These are phyloP conservation scores for Penicillium roqueforti DNA, from an alignment of 495 filamentous ascomycete species.

Conservation along the genomic window DNA sequence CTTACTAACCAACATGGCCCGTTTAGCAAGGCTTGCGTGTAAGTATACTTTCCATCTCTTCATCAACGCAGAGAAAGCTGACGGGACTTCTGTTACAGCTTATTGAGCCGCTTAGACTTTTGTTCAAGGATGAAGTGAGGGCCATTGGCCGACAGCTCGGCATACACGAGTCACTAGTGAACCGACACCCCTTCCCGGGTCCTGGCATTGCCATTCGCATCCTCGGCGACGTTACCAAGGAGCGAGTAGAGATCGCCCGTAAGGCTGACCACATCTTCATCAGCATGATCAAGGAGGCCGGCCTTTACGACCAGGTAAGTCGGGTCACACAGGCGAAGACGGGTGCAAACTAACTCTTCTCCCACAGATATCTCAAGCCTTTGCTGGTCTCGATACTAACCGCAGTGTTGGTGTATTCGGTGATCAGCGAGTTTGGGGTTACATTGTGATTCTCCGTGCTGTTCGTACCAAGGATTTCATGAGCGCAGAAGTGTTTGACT, in stretches of 20 bases:
- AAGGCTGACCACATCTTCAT: slow-evolving; percentile 84
- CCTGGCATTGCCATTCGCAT: slow-evolving; percentile 89
- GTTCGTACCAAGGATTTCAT: slow-evolving; percentile 15
- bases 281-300: slow-evolving; percentile 74
- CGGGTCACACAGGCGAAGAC: background rate
- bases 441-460: slow-evolving; percentile 27
- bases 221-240: slow-evolving; percentile 78
- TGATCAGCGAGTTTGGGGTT: slow-evolving; percentile 22
- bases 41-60: slow-evolving; percentile 11
- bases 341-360: too few relatives aligned
- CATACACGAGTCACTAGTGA: slow-evolving; percentile 72
- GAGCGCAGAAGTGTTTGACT: too few relatives aligned
- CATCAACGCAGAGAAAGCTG: background rate
- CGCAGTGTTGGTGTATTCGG: slow-evolving; percentile 23
- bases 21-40: slow-evolving; percentile 27
- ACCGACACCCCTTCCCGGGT: slow-evolving; percentile 76
- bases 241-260: slow-evolving; percentile 74
- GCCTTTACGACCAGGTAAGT: slow-evolving; percentile 64
- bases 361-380: too few relatives aligned
- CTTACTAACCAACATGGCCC: slow-evolving; percentile 12
- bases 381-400: background rate
- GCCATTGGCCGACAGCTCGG: slow-evolving; percentile 69
- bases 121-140: slow-evolving; percentile 71
- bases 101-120: slow-evolving; percentile 77
- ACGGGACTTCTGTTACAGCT: slow-evolving; percentile 41